Evolutionary conservation across 495 filamentous ascomycete genomes (phyloP).

Genomic region (Cairneyella variabilis): DNA sequence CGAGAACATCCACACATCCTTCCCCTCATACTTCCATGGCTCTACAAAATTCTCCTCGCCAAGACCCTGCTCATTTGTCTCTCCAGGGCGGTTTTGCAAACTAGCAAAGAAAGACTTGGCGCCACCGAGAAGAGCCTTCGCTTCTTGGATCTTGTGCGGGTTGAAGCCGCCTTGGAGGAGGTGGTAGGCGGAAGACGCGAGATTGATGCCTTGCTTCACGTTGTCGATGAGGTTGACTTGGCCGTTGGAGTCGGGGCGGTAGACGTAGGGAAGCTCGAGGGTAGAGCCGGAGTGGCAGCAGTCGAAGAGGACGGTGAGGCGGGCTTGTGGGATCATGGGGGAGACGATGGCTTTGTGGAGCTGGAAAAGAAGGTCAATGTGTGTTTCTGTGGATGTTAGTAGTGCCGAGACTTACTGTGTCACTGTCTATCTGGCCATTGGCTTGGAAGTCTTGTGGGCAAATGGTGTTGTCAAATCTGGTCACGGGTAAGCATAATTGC

Average conservation of each 20-base stretch:
- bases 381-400: neutral
- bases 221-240: constrained; percentile 53
- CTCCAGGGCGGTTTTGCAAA: constrained; percentile 37
- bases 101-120: constrained; percentile 51
- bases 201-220: constrained; percentile 45
- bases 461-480: constrained; percentile 52
- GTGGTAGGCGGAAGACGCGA: constrained; percentile 40
- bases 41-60: constrained; percentile 47
- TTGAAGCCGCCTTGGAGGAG: constrained; percentile 53
- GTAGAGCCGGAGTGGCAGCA: constrained; percentile 62
- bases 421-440: constrained; percentile 48
- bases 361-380: constrained; percentile 23
- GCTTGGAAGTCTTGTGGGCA: constrained; percentile 50
- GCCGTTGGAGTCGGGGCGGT: constrained; percentile 49
- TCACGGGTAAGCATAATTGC: constrained; percentile 21
- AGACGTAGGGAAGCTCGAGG: constrained; percentile 56
- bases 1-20: constrained; percentile 57
- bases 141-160: constrained; percentile 44
- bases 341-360: constrained; percentile 52
- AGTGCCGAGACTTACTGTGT: constrained; percentile 28
- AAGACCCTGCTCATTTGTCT: constrained; percentile 45
- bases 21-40: constrained; percentile 48
- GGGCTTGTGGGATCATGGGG: constrained; percentile 43
- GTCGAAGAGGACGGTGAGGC: constrained; percentile 56
- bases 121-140: constrained; percentile 47